Conservation (phyloP, 148 eudicot species). For the Gaultheria prostrata region DNA sequence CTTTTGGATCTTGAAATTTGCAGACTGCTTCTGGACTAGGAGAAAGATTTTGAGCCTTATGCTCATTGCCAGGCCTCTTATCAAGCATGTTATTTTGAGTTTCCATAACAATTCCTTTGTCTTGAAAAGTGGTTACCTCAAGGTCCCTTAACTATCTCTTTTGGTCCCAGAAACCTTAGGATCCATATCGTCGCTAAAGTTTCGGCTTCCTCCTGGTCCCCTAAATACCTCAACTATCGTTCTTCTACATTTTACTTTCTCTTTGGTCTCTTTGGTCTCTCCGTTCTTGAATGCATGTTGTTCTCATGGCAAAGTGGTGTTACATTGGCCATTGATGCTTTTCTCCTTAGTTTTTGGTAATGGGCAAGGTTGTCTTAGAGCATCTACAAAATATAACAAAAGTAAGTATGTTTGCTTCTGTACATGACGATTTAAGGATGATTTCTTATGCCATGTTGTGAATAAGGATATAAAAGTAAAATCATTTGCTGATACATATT, state of each 20-base stretch:
- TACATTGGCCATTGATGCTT: neutral
- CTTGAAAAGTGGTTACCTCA: neutral
- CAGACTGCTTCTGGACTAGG: neutral
- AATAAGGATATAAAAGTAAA: neutral
- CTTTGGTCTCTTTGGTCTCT: neutral
- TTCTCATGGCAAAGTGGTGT: neutral
- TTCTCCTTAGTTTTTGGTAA: conserved; percentile 2
- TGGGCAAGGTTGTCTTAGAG: neutral
- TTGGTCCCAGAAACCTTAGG: neutral
- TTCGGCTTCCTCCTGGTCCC: neutral
- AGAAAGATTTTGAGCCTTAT: neutral
- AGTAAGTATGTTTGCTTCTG: neutral
- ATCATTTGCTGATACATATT: too few relatives aligned
- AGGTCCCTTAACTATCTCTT: neutral
- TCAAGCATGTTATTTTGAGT: neutral
- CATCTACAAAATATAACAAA: neutral
- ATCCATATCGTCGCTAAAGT: neutral
- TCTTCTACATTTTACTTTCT: neutral
- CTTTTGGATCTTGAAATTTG: neutral
- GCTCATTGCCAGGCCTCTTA: neutral
- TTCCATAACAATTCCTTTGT: neutral
- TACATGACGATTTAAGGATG: neutral
- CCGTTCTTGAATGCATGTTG: neutral
- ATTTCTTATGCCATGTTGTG: too few relatives aligned
- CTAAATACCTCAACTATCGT: neutral